phyloP scores from a whole-genome alignment of 73 alveolate species.

The Urostyla sp. region DNA sequence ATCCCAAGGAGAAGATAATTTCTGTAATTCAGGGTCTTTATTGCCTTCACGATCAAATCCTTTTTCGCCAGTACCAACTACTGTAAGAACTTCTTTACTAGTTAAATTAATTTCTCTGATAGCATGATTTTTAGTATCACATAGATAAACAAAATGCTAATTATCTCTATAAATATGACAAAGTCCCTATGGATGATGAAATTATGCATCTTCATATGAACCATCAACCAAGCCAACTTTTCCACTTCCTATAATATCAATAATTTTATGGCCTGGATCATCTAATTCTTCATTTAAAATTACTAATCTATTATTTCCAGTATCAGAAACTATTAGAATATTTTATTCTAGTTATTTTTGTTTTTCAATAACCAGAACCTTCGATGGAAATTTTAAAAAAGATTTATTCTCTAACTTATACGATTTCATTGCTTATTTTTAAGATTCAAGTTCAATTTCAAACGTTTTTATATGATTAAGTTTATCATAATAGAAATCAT shows the following conservation, averaged over 20 bases:
- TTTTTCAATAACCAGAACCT: slow-evolving; percentile 27
- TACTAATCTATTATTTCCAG: slow-evolving; percentile 57
- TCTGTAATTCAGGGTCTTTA: slow-evolving; percentile 47
- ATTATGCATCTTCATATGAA: slow-evolving; percentile 38
- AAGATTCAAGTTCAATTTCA: neutral
- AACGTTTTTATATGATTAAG: slow-evolving; percentile 19
- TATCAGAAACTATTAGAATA: slow-evolving; percentile 60
- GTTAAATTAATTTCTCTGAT: slow-evolving; percentile 65
- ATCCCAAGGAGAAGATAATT: slow-evolving; percentile 70
- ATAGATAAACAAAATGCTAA: slow-evolving; percentile 54
- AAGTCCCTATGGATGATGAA: slow-evolving; percentile 73
- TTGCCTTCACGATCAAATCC: slow-evolving; percentile 68
- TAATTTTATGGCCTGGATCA: slow-evolving; percentile 28
- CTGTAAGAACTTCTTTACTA: slow-evolving; percentile 50
- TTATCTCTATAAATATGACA: slow-evolving; percentile 65
- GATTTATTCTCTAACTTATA: no score
- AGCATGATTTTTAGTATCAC: slow-evolving; percentile 74
- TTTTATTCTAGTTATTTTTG: neutral
- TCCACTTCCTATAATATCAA: slow-evolving; percentile 55
- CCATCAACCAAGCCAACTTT: slow-evolving; percentile 65
- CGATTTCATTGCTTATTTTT: no score
- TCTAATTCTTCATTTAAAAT: slow-evolving; percentile 33
- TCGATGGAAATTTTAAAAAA: slow-evolving; percentile 57
- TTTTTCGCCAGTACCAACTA: slow-evolving; percentile 62
- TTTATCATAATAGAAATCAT: slow-evolving; percentile 52